These are phyloP conservation scores for Coniochaeta hoffmannii DNA, from an alignment of 2,329 filamentous ascomycete species.

Conservation along the genomic window DNA sequence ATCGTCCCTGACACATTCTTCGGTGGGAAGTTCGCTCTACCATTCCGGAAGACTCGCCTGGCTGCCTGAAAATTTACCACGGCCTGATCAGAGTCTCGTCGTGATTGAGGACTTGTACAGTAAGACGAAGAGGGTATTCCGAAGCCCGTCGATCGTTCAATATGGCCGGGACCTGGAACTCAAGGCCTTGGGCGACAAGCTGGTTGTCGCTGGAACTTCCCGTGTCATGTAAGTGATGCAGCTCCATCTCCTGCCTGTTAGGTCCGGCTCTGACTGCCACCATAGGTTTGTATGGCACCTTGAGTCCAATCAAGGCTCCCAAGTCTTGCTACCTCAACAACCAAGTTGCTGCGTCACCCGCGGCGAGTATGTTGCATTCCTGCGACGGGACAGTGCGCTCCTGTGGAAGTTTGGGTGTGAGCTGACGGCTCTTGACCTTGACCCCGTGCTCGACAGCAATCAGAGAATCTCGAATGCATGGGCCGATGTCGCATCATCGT, in stretches of 20 bases:
- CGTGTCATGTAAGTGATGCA: conserved; percentile 5
- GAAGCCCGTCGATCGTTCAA: neutral
- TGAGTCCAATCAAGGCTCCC: neutral
- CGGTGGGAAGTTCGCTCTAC: neutral
- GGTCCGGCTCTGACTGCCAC: neutral
- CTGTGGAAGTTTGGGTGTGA: neutral
- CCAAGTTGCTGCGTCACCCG: neutral
- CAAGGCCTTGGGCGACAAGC: conserved; percentile 5
- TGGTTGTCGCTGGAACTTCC: conserved; percentile 1
- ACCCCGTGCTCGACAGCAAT: neutral
- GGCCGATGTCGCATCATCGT: too few relatives aligned
- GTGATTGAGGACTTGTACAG: conserved; percentile 9
- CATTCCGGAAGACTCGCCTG: conserved; percentile 7
- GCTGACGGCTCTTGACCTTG: neutral
- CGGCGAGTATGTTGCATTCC: neutral
- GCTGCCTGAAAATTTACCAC: neutral
- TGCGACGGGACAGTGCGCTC: neutral
- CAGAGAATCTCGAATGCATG: neutral
- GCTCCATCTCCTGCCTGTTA: neutral
- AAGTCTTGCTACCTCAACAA: neutral
- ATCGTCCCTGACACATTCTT: neutral
- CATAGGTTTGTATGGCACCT: conserved; percentile 7
- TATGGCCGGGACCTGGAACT: neutral
- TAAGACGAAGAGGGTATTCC: conserved; percentile 5
- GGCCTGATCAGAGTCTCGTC: neutral